These are phyloP conservation scores for Wickerhamomyces xylosicus DNA, from an alignment of 805 yeast species.

Conservation along the genomic window DNA sequence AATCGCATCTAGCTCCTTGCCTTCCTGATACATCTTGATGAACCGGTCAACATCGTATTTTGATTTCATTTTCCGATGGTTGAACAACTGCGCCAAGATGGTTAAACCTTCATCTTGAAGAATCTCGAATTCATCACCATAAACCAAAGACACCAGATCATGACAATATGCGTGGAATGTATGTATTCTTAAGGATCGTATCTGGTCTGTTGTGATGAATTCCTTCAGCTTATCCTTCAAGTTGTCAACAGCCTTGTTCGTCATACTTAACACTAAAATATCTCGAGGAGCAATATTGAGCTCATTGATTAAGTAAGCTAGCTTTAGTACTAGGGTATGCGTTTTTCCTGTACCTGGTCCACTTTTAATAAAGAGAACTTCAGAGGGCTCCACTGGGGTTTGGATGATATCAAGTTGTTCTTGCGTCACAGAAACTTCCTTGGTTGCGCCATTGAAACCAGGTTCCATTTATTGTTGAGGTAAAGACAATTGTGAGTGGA, in stretches of 20 bases:
- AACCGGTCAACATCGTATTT: slow-evolving; percentile 6
- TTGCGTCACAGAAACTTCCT: neutral
- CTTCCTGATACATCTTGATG: neutral
- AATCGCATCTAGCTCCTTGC: neutral
- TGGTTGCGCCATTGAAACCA: neutral
- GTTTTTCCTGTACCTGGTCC: slow-evolving; percentile 78
- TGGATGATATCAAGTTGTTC: neutral
- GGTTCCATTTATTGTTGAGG: neutral
- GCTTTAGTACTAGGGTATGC: slow-evolving; percentile 41
- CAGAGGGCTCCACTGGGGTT: neutral
- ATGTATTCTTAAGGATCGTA: slow-evolving; percentile 27
- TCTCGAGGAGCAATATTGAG: slow-evolving; percentile 35
- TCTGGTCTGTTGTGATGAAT: slow-evolving; percentile 25
- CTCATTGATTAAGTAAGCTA: slow-evolving; percentile 33
- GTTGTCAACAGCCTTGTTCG: slow-evolving; percentile 56
- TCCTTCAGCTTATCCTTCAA: slow-evolving; percentile 23
- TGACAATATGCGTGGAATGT: slow-evolving; percentile 63
- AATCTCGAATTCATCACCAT: slow-evolving; percentile 23
- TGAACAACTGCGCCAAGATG: slow-evolving; percentile 26
- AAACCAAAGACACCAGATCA: slow-evolving; percentile 30
- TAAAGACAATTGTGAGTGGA: no score
- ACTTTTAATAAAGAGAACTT: neutral
- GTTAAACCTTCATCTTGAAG: slow-evolving; percentile 50
- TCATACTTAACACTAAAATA: slow-evolving; percentile 53
- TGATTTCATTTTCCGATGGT: slow-evolving; percentile 5